Evolutionary conservation across 768 basidiomycete species (phyloP), one percentile per base, ranked within the genome.

Genomic region (Mycena galericulata): DNA sequence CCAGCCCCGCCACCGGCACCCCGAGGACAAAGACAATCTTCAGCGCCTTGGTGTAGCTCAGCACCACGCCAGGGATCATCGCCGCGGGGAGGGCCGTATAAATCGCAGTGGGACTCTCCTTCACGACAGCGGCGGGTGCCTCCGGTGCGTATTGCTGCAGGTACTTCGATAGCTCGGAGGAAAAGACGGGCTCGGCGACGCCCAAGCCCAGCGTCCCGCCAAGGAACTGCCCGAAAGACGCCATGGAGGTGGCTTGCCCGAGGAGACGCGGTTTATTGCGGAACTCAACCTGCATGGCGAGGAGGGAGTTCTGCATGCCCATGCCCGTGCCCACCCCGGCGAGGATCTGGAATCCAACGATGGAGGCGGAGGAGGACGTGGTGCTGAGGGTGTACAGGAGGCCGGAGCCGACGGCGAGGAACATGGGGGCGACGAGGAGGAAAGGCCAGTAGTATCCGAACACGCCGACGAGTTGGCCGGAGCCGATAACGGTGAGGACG

Each of bases 241-340:
- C 69, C 68, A 72, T 72, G 29, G 65, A 61, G 14, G 71, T 70
- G 9, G 71, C 71, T 51, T 70, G 71, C 6, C 50, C 56, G 6
- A 74, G 53, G 8, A 70, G 50, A 11, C 24, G 32, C 3, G 65
- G 65, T 40, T 20, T 6, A 29, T 41, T 30, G 26, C 32, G 27
- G 61, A 72, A 72, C 51, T 72, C 71, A 49, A 67, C 70, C 54
- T 73, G 72, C 3, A 72, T 68, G 20, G 73, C 73, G 30, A 74
- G 32, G 34, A 74, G n/a, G 3, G 64, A 26, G 59, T 74, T 74
- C 36, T 74, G 72, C 69, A 73, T 68, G 45, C 66, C 67, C 53
- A 72, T 47, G 17, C 73, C 73, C 3, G 60, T 68, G 56, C 72
- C 72, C 29, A 71, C n/a, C 17, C 67, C 72, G 17, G 55, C 62